Percentiles rank a stretch among this genome's conserved stretches.
Evolutionary conservation across 192 early-diverging fungal genomes (phyloP).

Genomic region (Dissophora ornata): DNA sequence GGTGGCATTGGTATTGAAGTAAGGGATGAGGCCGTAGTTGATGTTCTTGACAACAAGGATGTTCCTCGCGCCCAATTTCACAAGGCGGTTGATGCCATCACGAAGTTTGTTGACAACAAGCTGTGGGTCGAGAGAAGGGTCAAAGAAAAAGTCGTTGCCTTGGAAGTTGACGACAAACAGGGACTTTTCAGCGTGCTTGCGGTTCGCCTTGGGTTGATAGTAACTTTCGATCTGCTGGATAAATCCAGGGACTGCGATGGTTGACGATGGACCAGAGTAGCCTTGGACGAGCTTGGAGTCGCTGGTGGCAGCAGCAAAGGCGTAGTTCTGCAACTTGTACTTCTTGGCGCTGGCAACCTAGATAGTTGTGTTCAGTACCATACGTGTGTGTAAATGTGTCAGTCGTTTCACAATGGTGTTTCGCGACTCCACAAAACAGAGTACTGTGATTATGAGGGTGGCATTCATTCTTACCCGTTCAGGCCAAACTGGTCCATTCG

Average conservation of each 20-base stretch:
- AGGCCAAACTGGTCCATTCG: conserved; percentile 60
- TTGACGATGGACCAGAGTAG: conserved; percentile 20
- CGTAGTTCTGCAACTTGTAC: conserved; percentile 46
- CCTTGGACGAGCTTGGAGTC: conserved; percentile 34
- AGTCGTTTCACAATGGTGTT: too few relatives aligned
- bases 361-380: not conserved
- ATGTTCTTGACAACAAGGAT: conserved; percentile 38
- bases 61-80: conserved; percentile 14
- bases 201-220: not conserved
- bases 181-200: not conserved
- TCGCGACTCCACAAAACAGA: not conserved
- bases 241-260: conserved; percentile 37
- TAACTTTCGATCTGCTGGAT: conserved; percentile 35
- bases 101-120: conserved; percentile 9
- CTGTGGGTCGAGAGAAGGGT: conserved; percentile 2
- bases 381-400: not conserved
- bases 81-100: conserved; percentile 15
- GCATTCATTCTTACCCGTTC: conserved; percentile 55
- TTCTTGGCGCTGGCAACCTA: conserved; percentile 17
- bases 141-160: conserved; percentile 47
- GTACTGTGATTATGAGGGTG: too few relatives aligned
- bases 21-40: conserved; percentile 18
- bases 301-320: conserved; percentile 58
- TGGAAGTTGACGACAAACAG: conserved; percentile 38
- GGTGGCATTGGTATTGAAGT: conserved; percentile 27